phyloP scores from a whole-genome alignment of 257 asterid species.

The Coffea canephora region DNA sequence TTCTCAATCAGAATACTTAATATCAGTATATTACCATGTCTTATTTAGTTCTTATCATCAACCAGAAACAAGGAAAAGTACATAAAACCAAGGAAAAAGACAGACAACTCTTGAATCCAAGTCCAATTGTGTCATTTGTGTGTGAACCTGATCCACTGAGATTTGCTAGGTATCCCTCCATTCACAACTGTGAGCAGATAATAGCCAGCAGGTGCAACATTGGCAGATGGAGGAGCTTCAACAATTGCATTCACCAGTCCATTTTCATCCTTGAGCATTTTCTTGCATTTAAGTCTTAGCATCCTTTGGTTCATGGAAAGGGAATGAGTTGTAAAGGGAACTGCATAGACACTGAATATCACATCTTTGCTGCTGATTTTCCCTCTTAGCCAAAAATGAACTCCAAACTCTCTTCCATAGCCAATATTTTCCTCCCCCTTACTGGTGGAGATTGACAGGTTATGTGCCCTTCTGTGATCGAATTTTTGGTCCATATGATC shows the following conservation, averaged over 20 bases:
- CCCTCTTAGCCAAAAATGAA: constrained; percentile 29
- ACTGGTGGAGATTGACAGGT: constrained; percentile 27
- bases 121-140: constrained; percentile 18
- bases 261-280: constrained; percentile 23
- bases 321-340: constrained; percentile 66
- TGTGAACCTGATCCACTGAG: constrained; percentile 57
- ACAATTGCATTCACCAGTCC: constrained; percentile 44
- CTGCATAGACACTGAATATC: constrained; percentile 39
- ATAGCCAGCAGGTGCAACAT: constrained; percentile 65
- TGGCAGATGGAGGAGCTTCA: constrained; percentile 57
- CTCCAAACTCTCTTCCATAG: constrained; percentile 38
- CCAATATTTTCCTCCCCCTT: constrained; percentile 24
- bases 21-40: neutral
- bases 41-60: no score
- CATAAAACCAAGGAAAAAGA: neutral
- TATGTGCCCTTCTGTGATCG: constrained; percentile 39
- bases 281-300: constrained; percentile 43
- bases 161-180: constrained; percentile 52
- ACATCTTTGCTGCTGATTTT: constrained; percentile 18
- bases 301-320: constrained; percentile 64
- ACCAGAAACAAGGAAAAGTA: no score
- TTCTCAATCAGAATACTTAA: no score
- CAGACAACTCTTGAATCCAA: neutral
- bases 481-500: constrained; percentile 35
- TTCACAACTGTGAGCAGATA: constrained; percentile 60